Conservation (phyloP, 2,329 filamentous ascomycete genomes). For the Penicillium sp. region DNA sequence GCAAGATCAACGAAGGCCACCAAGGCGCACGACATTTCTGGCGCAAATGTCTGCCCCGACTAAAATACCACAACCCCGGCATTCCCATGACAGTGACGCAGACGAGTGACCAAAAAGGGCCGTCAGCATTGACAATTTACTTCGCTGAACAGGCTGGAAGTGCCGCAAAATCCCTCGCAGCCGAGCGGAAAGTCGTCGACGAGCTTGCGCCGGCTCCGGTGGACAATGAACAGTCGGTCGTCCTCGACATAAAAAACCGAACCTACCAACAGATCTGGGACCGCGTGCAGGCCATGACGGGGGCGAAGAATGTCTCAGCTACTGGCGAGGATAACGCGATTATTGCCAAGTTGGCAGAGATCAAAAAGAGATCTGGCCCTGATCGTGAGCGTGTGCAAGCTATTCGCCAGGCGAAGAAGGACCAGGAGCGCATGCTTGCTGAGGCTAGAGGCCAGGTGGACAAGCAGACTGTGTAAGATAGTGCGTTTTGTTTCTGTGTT, state of each 20-base stretch:
- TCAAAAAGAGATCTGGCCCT: conserved; percentile 35
- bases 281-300: conserved; percentile 41
- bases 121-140: conserved; percentile 42
- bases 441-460: conserved; percentile 45
- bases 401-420: conserved; percentile 44
- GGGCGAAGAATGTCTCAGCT: conserved; percentile 36
- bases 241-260: conserved; percentile 40
- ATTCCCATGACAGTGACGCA: conserved; percentile 79
- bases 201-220: conserved; percentile 34
- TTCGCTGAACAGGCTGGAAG: conserved; percentile 36
- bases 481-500: conserved; percentile 8
- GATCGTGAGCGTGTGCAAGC: conserved; percentile 39
- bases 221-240: conserved; percentile 32
- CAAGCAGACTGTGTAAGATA: conserved; percentile 34
- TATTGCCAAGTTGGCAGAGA: conserved; percentile 34
- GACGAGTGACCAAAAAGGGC: conserved; percentile 50
- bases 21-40: conserved; percentile 73
- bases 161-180: conserved; percentile 25
- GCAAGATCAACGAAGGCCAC: conserved; percentile 41
- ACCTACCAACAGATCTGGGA: conserved; percentile 44
- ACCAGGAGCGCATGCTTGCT: conserved; percentile 45
- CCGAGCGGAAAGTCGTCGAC: conserved; percentile 27
- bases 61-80: conserved; percentile 92
- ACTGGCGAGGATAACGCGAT: conserved; percentile 37
- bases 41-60: conserved; percentile 71